phyloP scores from a whole-genome alignment of 1,139 yeast species.

The Geotrichum phurueaensis region DNA sequence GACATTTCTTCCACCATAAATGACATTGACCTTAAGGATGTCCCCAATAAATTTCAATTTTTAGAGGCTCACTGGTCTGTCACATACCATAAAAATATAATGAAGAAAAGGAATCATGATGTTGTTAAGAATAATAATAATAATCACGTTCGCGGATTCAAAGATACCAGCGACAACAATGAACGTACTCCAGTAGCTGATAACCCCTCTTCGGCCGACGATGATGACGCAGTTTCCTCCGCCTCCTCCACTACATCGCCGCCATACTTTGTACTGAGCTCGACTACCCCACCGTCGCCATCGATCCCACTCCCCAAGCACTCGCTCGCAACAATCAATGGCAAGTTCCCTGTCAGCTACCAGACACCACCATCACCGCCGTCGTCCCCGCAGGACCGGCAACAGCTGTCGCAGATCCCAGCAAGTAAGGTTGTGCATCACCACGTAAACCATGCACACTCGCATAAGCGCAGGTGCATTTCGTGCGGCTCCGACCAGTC shows the following conservation, averaged over 20 bases:
- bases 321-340: neutral
- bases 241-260: neutral
- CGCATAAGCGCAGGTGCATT: slow-evolving; percentile 48
- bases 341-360: neutral
- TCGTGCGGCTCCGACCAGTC: slow-evolving; percentile 89
- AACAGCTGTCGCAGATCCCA: slow-evolving; percentile 9
- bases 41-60: neutral
- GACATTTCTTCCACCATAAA: slow-evolving; percentile 5
- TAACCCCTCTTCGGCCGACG: neutral
- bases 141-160: neutral
- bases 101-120: neutral
- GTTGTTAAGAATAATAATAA: neutral
- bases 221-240: neutral
- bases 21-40: neutral
- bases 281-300: neutral
- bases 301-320: neutral
- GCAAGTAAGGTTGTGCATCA: slow-evolving; percentile 1
- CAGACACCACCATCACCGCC: slow-evolving; percentile 14
- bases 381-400: slow-evolving; percentile 15
- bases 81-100: neutral
- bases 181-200: neutral
- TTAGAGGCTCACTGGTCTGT: neutral
- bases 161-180: neutral
- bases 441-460: slow-evolving; percentile 15
- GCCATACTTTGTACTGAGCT: neutral